Percentiles rank a stretch among this genome's conserved stretches.
These are phyloP conservation scores for Fusarium nygamai DNA, from an alignment of 2,329 filamentous ascomycete genomes.

Conservation along the genomic window DNA sequence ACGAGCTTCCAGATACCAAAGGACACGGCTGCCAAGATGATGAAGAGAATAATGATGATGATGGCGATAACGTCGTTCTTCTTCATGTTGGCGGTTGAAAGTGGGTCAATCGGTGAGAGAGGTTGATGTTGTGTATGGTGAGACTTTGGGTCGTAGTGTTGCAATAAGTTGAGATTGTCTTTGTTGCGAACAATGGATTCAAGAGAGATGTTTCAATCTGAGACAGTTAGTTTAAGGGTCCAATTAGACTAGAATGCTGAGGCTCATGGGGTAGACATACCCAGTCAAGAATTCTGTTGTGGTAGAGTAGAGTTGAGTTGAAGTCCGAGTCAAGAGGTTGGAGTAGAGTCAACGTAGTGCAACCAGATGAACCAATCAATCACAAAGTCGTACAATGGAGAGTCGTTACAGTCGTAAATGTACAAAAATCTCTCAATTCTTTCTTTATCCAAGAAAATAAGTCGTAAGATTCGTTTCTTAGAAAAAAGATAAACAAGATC, in stretches of 20 bases:
- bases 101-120: background rate
- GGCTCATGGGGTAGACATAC: background rate
- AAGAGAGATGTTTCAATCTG: conserved; percentile 6
- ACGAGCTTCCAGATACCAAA: conserved; percentile 73
- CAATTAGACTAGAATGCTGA: background rate
- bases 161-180: background rate
- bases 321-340: background rate
- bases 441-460: background rate
- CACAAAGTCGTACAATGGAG: background rate
- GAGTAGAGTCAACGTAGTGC: conserved; percentile 8
- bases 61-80: conserved; percentile 75
- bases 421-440: background rate
- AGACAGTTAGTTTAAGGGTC: conserved; percentile 7
- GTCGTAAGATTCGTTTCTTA: background rate
- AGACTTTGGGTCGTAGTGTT: background rate
- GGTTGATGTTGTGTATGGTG: background rate
- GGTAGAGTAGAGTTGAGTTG: background rate
- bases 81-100: conserved; percentile 60
- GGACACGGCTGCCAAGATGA: conserved; percentile 67
- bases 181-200: background rate
- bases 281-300: background rate
- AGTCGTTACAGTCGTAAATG: conserved; percentile 11
- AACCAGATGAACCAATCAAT: conserved; percentile 17
- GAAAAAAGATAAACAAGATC: conserved; percentile 6
- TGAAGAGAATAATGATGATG: conserved; percentile 74